These are phyloP conservation scores for Austropuccinia psidii DNA, from an alignment of 1,284 basidiomycete species.

Conservation along the genomic window DNA sequence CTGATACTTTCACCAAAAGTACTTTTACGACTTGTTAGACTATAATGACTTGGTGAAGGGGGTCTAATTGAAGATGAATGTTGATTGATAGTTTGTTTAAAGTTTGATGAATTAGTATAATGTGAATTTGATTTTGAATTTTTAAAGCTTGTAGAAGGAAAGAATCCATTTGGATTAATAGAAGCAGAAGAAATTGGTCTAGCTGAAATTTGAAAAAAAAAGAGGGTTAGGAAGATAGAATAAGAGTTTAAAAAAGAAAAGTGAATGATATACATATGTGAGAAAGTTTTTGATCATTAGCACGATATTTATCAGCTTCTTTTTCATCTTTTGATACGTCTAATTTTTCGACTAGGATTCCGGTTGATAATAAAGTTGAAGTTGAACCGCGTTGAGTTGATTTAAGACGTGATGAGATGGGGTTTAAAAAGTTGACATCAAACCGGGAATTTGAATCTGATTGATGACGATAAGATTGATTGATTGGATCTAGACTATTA, in stretches of 20 bases:
- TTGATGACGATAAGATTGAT: constrained; percentile 50
- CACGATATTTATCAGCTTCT: constrained; percentile 50
- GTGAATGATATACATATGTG: background rate
- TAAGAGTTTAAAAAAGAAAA: background rate
- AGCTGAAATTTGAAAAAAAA: background rate
- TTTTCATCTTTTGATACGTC: constrained; percentile 70
- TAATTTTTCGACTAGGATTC: constrained; percentile 74
- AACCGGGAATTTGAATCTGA: background rate
- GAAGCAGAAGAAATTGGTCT: background rate
- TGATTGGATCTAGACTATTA: constrained; percentile 14
- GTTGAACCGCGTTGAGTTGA: constrained; percentile 42
- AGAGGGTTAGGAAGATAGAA: background rate
- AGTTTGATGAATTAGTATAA: background rate
- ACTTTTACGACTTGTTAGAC: constrained; percentile 10
- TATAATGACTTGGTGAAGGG: constrained; percentile 21
- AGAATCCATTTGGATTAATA: background rate
- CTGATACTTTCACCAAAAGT: constrained; percentile 11
- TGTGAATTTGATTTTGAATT: background rate
- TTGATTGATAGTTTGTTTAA: background rate
- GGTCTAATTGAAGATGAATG: background rate
- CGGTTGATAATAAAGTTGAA: constrained; percentile 69
- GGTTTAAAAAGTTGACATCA: constrained; percentile 42
- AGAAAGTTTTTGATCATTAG: constrained; percentile 2
- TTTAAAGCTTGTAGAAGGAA: constrained; percentile 1
- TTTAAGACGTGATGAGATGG: constrained; percentile 21